These are phyloP conservation scores for Arthrobotrys sphaeroides DNA, from an alignment of 2,329 filamentous ascomycete species.

Conservation along the genomic window DNA sequence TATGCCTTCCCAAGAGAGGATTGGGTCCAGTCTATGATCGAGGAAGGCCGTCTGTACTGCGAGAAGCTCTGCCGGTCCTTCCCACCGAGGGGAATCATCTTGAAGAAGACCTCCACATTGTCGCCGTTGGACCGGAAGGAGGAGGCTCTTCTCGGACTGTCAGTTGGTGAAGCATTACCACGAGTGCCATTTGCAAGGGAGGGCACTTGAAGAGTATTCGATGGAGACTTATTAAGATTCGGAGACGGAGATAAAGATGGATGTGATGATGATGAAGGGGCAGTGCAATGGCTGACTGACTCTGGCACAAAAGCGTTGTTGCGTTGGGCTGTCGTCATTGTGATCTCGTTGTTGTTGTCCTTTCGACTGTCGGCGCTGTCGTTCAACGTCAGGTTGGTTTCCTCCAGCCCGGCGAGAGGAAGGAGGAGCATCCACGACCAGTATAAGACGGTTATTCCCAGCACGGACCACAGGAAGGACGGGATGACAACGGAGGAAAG, in stretches of 20 bases:
- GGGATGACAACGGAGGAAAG: slow-evolving; percentile 25
- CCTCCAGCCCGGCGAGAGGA: slow-evolving; percentile 38
- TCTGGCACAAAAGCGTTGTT: slow-evolving; percentile 50
- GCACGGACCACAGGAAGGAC: slow-evolving; percentile 19
- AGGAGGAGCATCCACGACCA: slow-evolving; percentile 25
- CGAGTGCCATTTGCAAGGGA: slow-evolving; percentile 4
- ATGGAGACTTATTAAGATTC: slow-evolving; percentile 21
- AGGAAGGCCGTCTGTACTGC: slow-evolving; percentile 32
- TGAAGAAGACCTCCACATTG: slow-evolving; percentile 52
- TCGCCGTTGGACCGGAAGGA: slow-evolving; percentile 17
- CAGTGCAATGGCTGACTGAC: slow-evolving; percentile 46
- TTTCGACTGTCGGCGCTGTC: not conserved
- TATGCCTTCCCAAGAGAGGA: slow-evolving; percentile 29
- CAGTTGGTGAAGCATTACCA: slow-evolving; percentile 3
- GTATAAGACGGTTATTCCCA: slow-evolving; percentile 11
- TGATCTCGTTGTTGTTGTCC: not conserved
- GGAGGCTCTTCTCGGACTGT: slow-evolving; percentile 18
- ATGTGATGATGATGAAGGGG: slow-evolving; percentile 1
- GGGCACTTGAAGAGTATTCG: slow-evolving; percentile 14
- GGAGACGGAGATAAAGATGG: no score
- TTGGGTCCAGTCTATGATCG: slow-evolving; percentile 47
- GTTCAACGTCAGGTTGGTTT: not conserved
- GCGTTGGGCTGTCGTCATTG: slow-evolving; percentile 52
- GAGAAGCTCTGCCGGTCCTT: slow-evolving; percentile 40
- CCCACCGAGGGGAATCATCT: slow-evolving; percentile 50